These are phyloP conservation scores for Solanum aculeatissimum DNA, from an alignment of 305 asterid species.

Conservation along the genomic window DNA sequence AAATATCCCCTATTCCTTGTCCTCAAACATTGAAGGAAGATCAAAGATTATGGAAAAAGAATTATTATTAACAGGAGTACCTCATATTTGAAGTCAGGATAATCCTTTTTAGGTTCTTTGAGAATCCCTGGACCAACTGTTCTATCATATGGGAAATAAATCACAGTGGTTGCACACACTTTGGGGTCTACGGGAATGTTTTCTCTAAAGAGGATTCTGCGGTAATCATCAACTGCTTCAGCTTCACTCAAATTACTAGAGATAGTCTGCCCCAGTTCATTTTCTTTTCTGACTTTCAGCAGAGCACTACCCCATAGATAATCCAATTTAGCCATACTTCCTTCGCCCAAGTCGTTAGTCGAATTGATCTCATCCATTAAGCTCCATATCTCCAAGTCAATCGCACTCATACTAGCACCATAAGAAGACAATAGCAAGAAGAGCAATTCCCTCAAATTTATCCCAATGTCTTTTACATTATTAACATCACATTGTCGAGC, in stretches of 20 bases:
- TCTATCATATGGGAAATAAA: conserved; percentile 62
- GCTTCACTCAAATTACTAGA: conserved; percentile 17
- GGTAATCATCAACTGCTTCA: conserved; percentile 39
- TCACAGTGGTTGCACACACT: conserved; percentile 71
- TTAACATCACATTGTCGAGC: conserved; percentile 28
- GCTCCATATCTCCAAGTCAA: conserved; percentile 70
- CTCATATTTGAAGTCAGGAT: conserved; percentile 28
- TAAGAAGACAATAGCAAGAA: conserved; percentile 63
- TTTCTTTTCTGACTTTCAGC: conserved; percentile 37
- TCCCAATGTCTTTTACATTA: conserved; percentile 39
- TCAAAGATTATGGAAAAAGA: conserved; percentile 4
- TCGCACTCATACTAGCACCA: conserved; percentile 58
- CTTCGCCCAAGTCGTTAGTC: conserved; percentile 41
- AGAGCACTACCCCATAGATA: conserved; percentile 82
- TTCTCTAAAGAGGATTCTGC: conserved; percentile 60
- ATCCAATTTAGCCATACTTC: conserved; percentile 52
- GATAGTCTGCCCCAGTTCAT: conserved; percentile 29
- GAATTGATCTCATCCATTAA: conserved; percentile 56
- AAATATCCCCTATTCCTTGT: not conserved
- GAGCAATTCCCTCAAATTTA: conserved; percentile 56
- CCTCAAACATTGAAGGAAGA: not conserved
- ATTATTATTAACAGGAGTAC: conserved; percentile 18
- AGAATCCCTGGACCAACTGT: conserved; percentile 21
- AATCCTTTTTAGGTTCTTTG: conserved; percentile 26
- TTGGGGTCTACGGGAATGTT: conserved; percentile 77